Conservation (phyloP, 2,329 filamentous ascomycete species). For the Cercospora sp. region DNA sequence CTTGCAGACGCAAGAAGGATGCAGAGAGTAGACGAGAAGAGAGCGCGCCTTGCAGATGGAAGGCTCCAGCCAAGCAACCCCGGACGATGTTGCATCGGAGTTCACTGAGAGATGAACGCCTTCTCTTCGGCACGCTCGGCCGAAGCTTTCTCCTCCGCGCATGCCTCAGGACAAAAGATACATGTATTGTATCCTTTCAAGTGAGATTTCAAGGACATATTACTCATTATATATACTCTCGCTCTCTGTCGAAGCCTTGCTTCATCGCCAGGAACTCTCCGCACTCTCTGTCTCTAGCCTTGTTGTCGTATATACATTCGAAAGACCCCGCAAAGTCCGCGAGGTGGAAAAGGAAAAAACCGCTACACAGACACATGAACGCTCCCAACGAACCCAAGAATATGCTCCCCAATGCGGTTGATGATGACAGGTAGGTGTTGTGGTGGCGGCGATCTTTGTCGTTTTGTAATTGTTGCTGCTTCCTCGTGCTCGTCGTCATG, state of each 20-base stretch:
- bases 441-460: background rate
- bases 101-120: background rate
- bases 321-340: background rate
- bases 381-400: background rate
- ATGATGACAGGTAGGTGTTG: background rate
- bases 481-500: conserved; percentile 1
- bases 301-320: conserved; percentile 14
- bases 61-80: background rate
- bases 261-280: background rate
- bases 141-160: background rate
- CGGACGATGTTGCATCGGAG: background rate
- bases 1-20: background rate
- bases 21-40: background rate
- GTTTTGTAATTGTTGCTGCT: background rate
- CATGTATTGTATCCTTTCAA: background rate
- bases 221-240: conserved; percentile 19
- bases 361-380: background rate
- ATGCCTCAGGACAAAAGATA: background rate
- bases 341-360: background rate
- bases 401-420: background rate
- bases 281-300: conserved; percentile 11
- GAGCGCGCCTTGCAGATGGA: background rate
- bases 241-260: background rate
- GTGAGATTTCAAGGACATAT: conserved; percentile 8
- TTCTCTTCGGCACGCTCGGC: background rate